Evolutionary conservation across 345 rosid genomes (phyloP), one percentile per base, ranked within the genome.

Genomic region (Syzygium grande): DNA sequence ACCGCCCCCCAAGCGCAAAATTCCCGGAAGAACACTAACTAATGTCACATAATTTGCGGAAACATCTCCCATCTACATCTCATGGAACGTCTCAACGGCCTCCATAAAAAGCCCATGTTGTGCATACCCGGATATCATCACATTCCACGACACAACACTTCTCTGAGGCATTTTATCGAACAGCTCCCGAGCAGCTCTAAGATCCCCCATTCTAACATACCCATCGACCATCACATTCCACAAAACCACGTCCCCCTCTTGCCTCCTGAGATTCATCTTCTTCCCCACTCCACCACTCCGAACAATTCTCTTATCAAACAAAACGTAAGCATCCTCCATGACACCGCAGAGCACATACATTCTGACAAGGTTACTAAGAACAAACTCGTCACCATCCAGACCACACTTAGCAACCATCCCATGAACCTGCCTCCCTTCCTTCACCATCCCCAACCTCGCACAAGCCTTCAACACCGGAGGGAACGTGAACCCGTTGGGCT

Each of bases 161-260:
- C 93, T 90, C 1, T 87, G 89, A 87, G 95, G 93, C 95, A 95
- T 94, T 91, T 91, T 85, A 87, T 92, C 94, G 27, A 94, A 93
- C 92, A 94, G 83, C 6, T 87, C 51, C 86, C 92, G 38, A 9
- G 94, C 93, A 87, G 92, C 89, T 8, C 73, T 25, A 94, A 83
- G n/a, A 88, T 94, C 93, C n/a, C 96, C 95, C 58, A 90, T 86
- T 88, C 95, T 93, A 41, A 90, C 91, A 38, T 89, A 92, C 80
- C 97, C 96, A 89, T 94, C 96, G 30, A 95, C 88, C 94, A 95
- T 93, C 77, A 96, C 95, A 89, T 95, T 96, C 95, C 96, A 95
- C 61, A 94, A 55, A 88, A 96, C 95, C 59, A 95, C 92, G 86
- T 91, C 88, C 83, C 94, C 96, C 54, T 94, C 95, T 89, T 89